phyloP scores from a whole-genome alignment of 192 early-diverging fungal genomes.

The Thamnidium elegans region DNA sequence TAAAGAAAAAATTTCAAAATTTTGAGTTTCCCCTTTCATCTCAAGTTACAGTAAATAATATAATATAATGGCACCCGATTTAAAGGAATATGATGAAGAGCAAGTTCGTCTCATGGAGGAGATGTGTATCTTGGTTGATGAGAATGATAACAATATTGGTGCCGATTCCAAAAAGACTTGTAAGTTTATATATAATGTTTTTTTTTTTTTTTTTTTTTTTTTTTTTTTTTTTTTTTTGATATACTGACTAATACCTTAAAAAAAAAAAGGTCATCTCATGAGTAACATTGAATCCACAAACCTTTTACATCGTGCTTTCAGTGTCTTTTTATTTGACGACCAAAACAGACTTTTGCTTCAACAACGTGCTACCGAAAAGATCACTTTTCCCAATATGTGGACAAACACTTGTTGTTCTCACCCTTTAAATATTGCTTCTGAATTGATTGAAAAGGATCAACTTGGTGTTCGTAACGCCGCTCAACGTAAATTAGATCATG shows the following conservation, averaged over 20 bases:
- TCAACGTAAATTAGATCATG: conserved; percentile 92
- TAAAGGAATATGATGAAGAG: conserved; percentile 68
- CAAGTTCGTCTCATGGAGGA: conserved; percentile 96
- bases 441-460: conserved; percentile 78
- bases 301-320: conserved; percentile 94
- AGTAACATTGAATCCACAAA: conserved; percentile 78
- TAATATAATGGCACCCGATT: conserved; percentile 46
- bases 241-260: neutral
- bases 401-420: conserved; percentile 99
- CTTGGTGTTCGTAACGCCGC: conserved; percentile 81
- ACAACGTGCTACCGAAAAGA: conserved; percentile 94
- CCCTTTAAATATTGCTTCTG: conserved; percentile 76
- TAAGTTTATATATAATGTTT: conserved; percentile 46
- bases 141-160: conserved; percentile 81
- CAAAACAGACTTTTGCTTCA: conserved; percentile 87
- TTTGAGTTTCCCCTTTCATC: neutral
- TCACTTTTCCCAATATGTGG: conserved; percentile 95
- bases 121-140: conserved; percentile 94
- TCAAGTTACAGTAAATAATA: neutral
- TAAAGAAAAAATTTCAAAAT: no score
- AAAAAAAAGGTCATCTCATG: conserved; percentile 85
- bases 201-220: no score
- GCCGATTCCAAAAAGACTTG: conserved; percentile 91
- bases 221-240: neutral
- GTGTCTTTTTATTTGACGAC: conserved; percentile 91